Percentiles rank a stretch among this genome's conserved stretches.
Evolutionary conservation across 2,329 filamentous ascomycete genomes (phyloP).

Genomic region (Exophiala lecanii-corni): DNA sequence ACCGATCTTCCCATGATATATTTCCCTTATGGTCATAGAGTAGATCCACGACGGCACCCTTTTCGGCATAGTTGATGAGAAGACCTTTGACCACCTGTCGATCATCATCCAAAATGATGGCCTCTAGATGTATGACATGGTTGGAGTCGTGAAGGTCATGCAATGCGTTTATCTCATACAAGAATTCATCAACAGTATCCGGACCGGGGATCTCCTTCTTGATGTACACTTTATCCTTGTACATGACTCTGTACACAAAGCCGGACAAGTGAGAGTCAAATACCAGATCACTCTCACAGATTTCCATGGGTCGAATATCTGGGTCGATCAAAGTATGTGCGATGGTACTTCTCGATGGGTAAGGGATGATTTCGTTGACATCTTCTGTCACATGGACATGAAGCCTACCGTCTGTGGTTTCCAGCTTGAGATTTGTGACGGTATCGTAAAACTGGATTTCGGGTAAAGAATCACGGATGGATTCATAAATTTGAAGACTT

Average conservation of each 20-base stretch:
- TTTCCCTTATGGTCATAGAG: conserved; percentile 70
- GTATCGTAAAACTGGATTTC: conserved; percentile 96
- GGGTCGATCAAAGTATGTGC: conserved; percentile 56
- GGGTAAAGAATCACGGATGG: conserved; percentile 83
- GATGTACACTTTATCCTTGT: conserved; percentile 67
- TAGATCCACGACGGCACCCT: conserved; percentile 84
- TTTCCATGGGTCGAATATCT: conserved; percentile 46
- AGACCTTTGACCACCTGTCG: conserved; percentile 75
- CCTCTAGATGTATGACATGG: conserved; percentile 80
- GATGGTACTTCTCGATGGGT: conserved; percentile 68
- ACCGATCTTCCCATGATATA: conserved; percentile 66
- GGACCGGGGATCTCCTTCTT: conserved; percentile 98
- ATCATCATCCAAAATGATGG: conserved; percentile 77
- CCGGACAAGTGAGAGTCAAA: conserved; percentile 94
- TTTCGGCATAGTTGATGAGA: conserved; percentile 79
- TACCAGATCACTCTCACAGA: conserved; percentile 68
- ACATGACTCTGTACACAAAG: conserved; percentile 89
- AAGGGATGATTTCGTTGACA: conserved; percentile 87
- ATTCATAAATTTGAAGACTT: conserved; percentile 86
- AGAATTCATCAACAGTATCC: conserved; percentile 90
- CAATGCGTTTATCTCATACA: conserved; percentile 97
- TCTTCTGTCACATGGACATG: conserved; percentile 99
- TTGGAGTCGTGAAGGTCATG: conserved; percentile 66
- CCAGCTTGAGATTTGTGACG: conserved; percentile 89
- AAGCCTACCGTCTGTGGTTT: conserved; percentile 79